Evolutionary conservation across 2,329 filamentous ascomycete species (phyloP), one percentile per base, ranked within the genome.

Genomic region (Pyrenophora seminiperda): DNA sequence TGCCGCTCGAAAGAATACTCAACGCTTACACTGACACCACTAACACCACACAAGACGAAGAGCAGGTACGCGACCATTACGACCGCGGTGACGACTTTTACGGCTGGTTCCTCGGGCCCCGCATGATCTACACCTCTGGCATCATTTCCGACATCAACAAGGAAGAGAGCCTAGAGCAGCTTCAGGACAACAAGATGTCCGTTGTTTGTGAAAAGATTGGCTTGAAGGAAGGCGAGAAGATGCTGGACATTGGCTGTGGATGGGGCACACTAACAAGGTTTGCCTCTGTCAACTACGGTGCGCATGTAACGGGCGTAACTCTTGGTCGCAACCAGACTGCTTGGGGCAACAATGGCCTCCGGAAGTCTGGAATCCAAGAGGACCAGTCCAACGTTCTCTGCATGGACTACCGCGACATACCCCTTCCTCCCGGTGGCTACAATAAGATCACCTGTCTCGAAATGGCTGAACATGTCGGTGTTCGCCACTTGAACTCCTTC

Each of bases 1-100:
- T 54, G 2, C 10, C 2, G 15, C n/a, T 1, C 14, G 3, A 5
- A 30, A 9, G 20, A 32, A 10, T 37, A 29, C 11, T 19, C 5
- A 22, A 11, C 13, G 9, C 33, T 7, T 61, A 41, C 41, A 17
- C 50, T 53, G 39, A 53, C 46, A 13, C 22, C 41, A 17, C 50
- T 53, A 33, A 53, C 46, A 13, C 22, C 7, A 10, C 30, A 14
- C 20, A n/a, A 91, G 93, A 97, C 65, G 92, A 97, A 83, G 93
- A 97, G 76, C 94, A 97, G 79, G 92, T 97, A 49, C 91, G 92
- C 72, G 91, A 92, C 75, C 91, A 97, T 80, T 99, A 99, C 77
- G 94, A 97, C 82, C 88, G 91, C 60, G 94, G 94, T 71, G 91
- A 99, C 74, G 94, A 97, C 77, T 96, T 97, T 79, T 99, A 99